phyloP scores from a whole-genome alignment of 148 eudicot species.

The Talinum fruticosum region DNA sequence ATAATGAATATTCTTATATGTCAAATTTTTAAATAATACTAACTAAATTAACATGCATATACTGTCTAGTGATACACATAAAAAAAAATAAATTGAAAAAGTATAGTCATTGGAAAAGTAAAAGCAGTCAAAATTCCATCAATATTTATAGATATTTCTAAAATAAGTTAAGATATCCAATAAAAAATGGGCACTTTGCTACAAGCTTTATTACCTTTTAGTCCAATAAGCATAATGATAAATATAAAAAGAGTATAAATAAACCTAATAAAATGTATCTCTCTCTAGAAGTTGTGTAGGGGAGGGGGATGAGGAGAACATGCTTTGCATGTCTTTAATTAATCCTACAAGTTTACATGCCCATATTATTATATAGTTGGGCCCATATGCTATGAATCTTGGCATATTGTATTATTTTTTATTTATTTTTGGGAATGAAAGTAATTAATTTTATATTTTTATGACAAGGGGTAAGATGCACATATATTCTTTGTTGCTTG shows the following conservation, averaged over 20 bases:
- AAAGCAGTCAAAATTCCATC: background rate
- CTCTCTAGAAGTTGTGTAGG: background rate
- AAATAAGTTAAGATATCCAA: background rate
- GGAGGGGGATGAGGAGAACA: background rate
- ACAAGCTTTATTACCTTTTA: background rate
- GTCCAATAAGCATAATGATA: background rate
- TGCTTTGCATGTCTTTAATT: background rate
- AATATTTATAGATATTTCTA: background rate
- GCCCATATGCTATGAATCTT: background rate
- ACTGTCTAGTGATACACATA: no score
- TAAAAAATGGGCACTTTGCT: background rate
- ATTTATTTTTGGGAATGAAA: background rate
- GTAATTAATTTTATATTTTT: background rate
- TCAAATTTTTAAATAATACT: no score
- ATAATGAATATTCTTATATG: no score
- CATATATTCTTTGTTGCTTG: conserved; percentile 15
- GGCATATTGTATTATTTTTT: background rate
- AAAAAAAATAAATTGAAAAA: no score
- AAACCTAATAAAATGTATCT: background rate
- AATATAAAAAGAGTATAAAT: background rate
- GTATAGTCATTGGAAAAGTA: no score
- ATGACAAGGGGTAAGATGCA: background rate
- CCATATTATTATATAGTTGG: background rate
- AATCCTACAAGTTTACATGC: conserved; percentile 1
- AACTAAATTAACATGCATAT: no score